phyloP scores from a whole-genome alignment of 2,329 filamentous ascomycete genomes.

The Grosmannia penicillata region DNA sequence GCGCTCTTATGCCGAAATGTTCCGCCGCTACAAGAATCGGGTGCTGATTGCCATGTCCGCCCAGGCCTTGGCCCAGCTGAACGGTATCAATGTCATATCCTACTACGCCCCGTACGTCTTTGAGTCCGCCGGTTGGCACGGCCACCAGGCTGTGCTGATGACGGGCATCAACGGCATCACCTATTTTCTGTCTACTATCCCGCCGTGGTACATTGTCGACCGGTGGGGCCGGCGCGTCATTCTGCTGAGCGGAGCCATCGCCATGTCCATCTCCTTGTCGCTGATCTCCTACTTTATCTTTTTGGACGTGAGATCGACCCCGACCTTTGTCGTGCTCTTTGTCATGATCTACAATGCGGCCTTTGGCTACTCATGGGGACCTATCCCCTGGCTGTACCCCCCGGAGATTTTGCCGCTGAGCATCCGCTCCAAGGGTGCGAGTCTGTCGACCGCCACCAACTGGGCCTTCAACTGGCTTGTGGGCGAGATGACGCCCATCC shows the following conservation, averaged over 20 bases:
- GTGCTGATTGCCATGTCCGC: conserved; percentile 99
- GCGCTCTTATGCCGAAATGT: conserved; percentile 86
- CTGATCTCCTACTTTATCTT: conserved; percentile 91
- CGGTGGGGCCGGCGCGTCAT: conserved; percentile 81
- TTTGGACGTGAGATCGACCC: conserved; percentile 65
- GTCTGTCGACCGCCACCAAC: conserved; percentile 88
- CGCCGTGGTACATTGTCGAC: conserved; percentile 95
- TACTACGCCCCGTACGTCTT: conserved; percentile 97
- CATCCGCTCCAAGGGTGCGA: conserved; percentile 93
- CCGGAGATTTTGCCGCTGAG: conserved; percentile 96
- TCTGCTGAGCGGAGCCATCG: conserved; percentile 73
- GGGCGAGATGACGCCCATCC: conserved; percentile 82
- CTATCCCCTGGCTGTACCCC: conserved; percentile 94
- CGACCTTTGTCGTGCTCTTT: conserved; percentile 74
- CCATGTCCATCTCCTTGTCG: conserved; percentile 80
- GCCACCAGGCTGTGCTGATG: conserved; percentile 86
- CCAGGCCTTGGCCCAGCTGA: conserved; percentile 86
- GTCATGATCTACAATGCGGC: conserved; percentile 98
- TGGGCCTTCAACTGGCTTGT: conserved; percentile 99
- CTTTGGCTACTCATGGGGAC: conserved; percentile 90
- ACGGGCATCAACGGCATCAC: conserved; percentile 84
- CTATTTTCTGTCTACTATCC: conserved; percentile 83
- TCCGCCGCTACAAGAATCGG: conserved; percentile 75
- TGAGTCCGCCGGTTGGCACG: conserved; percentile 89
- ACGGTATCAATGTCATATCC: conserved; percentile 98